Percentiles rank a stretch among this genome's conserved stretches.
phyloP scores from a whole-genome alignment of 73 alveolate species.

The Tetrahymena thermophila region DNA sequence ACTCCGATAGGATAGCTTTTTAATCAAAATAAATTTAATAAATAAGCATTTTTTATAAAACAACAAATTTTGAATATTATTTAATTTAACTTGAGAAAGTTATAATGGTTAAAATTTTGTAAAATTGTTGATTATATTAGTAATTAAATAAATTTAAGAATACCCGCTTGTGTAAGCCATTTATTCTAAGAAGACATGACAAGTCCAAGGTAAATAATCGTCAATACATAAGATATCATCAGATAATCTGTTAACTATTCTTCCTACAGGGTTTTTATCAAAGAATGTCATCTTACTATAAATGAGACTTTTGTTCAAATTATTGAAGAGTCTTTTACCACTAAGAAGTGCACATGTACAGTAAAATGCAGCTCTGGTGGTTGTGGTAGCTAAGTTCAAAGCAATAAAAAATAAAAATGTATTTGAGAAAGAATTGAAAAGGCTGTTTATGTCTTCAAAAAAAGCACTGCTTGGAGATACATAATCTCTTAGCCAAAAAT shows the following conservation, averaged over 20 bases:
- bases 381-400: background rate
- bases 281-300: conserved; percentile 1
- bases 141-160: background rate
- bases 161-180: conserved; percentile 17
- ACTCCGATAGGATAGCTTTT: conserved; percentile 25
- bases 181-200: background rate
- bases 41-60: background rate
- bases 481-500: conserved; percentile 39
- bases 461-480: background rate
- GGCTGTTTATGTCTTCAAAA: conserved; percentile 4
- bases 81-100: no score
- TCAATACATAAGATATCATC: conserved; percentile 22
- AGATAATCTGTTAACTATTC: conserved; percentile 20
- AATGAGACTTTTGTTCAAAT: background rate
- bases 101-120: no score
- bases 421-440: background rate
- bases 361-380: background rate
- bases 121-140: no score
- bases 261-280: conserved; percentile 23
- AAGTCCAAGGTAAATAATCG: conserved; percentile 31
- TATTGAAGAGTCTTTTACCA: conserved; percentile 8
- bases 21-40: background rate
- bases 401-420: background rate
- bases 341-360: conserved; percentile 10
- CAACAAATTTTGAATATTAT: no score